Evolutionary conservation across 1,284 basidiomycete genomes (phyloP), one percentile per base, ranked within the genome.

Genomic region (Apiotrichum montevideense): DNA sequence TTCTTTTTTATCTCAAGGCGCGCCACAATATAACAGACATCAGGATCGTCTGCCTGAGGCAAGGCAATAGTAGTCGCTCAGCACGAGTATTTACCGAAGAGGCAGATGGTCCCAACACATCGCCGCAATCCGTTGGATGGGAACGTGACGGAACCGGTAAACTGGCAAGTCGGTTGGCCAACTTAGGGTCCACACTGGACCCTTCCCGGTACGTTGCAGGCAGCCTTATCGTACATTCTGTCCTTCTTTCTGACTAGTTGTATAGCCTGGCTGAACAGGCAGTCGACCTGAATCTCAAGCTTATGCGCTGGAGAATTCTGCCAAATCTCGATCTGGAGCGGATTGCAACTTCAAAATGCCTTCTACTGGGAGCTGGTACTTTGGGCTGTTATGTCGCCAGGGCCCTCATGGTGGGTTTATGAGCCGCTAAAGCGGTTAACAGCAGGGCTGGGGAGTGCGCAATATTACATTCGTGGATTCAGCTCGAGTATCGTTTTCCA

Each of bases 241-340:
- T 6, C 35, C 63, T 67, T 21, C 66, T 9, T 7, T 21, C 15
- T 6, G 4, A 15, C 41, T 63, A 67, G 21, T 67, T 15, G 7
- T 40, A 7, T 5, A 90, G 89, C 61, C 82, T 98, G 6, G 94
- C 96, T 0, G 86, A 92, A 64, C 95, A 98, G 75, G 96, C 96
- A 0, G 91, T 98, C 9, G 93, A 97, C 74, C 80, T 99, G 37
- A 98, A 98, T 71, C 80, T 98, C 52, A 98, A 98, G 74, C 82
- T 99, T 32, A 98, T 99, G 95, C 83, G 92, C 35, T 98, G 95
- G 95, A 83, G 95, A 8, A 93, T 98, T 63, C 80, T 98, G 46
- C 95, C 96, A 2, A 79, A 84, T 0, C 84, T 99, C 46, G 83
- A 98, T 63, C 81, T 98, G 6, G 93, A 96, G 52, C 89, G 86